Evolutionary conservation across 2,329 filamentous ascomycete genomes (phyloP), one percentile per base, ranked within the genome.

Genomic region (Fusarium sacchari): DNA sequence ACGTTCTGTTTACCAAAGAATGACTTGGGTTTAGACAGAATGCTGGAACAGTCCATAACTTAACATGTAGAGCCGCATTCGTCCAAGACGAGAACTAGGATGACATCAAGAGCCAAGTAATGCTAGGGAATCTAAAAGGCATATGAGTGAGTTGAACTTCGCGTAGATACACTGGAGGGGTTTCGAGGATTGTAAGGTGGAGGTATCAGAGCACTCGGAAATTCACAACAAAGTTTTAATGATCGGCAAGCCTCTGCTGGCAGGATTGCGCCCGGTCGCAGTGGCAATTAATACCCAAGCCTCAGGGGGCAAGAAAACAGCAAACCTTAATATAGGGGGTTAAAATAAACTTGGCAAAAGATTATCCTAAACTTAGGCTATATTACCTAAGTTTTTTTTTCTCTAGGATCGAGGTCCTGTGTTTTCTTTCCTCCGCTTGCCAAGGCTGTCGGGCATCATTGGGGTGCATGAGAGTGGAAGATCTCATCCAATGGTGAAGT

Each of bases 251-350:
- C 8, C 4, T n/a, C 1, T 47, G 44, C 10, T 47, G 20, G 30
- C 26, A 0, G 0, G 0, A 0, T 0, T 30, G 2, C 28, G 28
- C 46, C 28, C 46, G 20, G 0, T 12, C 9, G 1, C 14, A 17
- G 28, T 30, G 28, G 0, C 1, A n/a, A 17, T 49, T 30, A 3
- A n/a, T 17, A 4, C 46, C 46, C 14, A n/a, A n/a, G n/a, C n/a
- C n/a, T n/a, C n/a, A n/a, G n/a, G n/a, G n/a, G n/a, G n/a, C n/a
- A n/a, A n/a, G n/a, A n/a, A n/a, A n/a, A n/a, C n/a, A n/a, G n/a
- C n/a, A n/a, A n/a, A n/a, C n/a, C n/a, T n/a, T n/a, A n/a, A n/a
- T n/a, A n/a, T n/a, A n/a, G n/a, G n/a, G n/a, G n/a, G n/a, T n/a
- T n/a, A n/a, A n/a, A n/a, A n/a, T n/a, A n/a, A n/a, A n/a, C n/a